Percentiles rank a stretch among this genome's conserved stretches.
Conservation (phyloP, 805 yeast species). For the Monosporozyma aquatica region DNA sequence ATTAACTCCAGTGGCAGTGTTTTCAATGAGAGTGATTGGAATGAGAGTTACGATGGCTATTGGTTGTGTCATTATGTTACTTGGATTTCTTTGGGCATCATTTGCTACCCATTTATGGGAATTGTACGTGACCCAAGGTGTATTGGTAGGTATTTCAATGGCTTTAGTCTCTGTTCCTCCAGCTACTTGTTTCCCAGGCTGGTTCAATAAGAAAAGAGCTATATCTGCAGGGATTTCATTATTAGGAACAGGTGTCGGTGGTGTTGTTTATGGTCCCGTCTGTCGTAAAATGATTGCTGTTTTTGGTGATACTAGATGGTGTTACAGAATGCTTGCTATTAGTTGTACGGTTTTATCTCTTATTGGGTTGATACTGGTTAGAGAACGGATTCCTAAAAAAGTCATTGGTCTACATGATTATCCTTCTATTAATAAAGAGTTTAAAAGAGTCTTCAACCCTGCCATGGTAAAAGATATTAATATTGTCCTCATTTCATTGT, state of each 20-base stretch:
- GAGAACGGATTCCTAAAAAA: slow-evolving; percentile 35
- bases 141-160: slow-evolving; percentile 43
- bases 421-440: slow-evolving; percentile 9
- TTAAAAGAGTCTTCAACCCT: slow-evolving; percentile 31
- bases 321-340: slow-evolving; percentile 38
- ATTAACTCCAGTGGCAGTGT: slow-evolving; percentile 47
- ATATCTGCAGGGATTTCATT: slow-evolving; percentile 42
- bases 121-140: slow-evolving; percentile 58
- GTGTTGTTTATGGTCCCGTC: slow-evolving; percentile 35
- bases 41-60: slow-evolving; percentile 37
- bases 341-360: slow-evolving; percentile 32
- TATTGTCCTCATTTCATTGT: slow-evolving; percentile 29
- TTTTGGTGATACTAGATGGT: slow-evolving; percentile 37
- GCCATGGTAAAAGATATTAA: slow-evolving; percentile 27
- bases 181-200: slow-evolving; percentile 52
- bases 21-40: slow-evolving; percentile 43
- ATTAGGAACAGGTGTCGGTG: slow-evolving; percentile 47
- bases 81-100: slow-evolving; percentile 52
- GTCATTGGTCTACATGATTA: slow-evolving; percentile 22
- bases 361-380: slow-evolving; percentile 36
- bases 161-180: slow-evolving; percentile 53
- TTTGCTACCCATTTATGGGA: slow-evolving; percentile 57
- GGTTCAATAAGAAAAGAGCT: slow-evolving; percentile 58
- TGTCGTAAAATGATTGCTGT: slow-evolving; percentile 33
- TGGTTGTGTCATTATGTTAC: slow-evolving; percentile 46